Conservation (phyloP, 2,329 filamentous ascomycete genomes). For the Stagonosporopsis rhizophila region DNA sequence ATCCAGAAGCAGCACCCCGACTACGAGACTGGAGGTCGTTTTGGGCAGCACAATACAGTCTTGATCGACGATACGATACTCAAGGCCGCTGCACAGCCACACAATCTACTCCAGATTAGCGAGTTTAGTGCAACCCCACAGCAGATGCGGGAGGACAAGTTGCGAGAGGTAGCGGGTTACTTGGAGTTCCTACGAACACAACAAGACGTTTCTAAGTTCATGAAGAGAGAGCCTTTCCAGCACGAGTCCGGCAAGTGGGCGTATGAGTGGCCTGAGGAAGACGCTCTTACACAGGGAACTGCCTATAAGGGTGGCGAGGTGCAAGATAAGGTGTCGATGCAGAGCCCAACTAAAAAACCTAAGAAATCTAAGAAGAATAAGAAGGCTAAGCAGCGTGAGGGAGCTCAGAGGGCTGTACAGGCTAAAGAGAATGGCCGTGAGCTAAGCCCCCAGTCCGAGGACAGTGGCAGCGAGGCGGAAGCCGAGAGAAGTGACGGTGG, state of each 20-base stretch:
- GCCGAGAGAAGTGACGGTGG: constrained; percentile 2
- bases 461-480: constrained; percentile 1
- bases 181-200: constrained; percentile 60
- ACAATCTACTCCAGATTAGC: constrained; percentile 80
- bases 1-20: constrained; percentile 55
- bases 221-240: constrained; percentile 51
- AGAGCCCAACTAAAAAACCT: constrained; percentile 1
- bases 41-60: constrained; percentile 86
- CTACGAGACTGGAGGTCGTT: constrained; percentile 54
- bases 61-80: constrained; percentile 84
- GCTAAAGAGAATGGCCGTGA: background rate
- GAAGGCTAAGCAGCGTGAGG: constrained; percentile 14
- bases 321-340: constrained; percentile 9
- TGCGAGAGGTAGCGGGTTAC: constrained; percentile 60
- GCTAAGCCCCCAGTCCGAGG: background rate
- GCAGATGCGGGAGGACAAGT: constrained; percentile 52
- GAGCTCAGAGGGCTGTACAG: background rate
- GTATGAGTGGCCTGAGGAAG: constrained; percentile 35
- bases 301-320: constrained; percentile 5
- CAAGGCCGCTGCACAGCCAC: constrained; percentile 83
- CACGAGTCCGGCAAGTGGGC: constrained; percentile 33
- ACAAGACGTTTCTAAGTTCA: constrained; percentile 69
- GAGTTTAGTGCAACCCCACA: constrained; percentile 69
- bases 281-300: background rate
- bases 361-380: constrained; percentile 7